These are phyloP conservation scores for Pseudophaeomoniella oleicola DNA, from an alignment of 2,329 filamentous ascomycete species.

Conservation along the genomic window DNA sequence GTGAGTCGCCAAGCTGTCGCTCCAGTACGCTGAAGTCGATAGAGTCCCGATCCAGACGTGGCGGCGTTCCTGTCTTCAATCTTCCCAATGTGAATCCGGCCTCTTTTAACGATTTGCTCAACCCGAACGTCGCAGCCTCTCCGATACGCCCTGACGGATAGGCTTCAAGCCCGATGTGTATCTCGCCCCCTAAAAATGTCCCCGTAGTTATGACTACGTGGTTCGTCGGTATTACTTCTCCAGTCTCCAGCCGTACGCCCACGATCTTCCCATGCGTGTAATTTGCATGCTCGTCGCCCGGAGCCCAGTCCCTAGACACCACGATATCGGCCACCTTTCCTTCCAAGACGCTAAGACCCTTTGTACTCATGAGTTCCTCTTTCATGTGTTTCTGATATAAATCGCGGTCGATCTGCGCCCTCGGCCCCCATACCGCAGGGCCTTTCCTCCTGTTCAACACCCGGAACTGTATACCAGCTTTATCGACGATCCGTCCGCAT, in stretches of 20 bases:
- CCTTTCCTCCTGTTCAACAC: slow-evolving; percentile 81
- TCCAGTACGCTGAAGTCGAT: slow-evolving; percentile 67
- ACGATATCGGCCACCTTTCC: slow-evolving; percentile 91
- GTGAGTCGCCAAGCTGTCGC: slow-evolving; percentile 65
- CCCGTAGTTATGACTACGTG: slow-evolving; percentile 91
- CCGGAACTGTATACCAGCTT: slow-evolving; percentile 86
- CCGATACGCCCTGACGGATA: slow-evolving; percentile 86
- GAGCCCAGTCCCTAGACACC: slow-evolving; percentile 38
- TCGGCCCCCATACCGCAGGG: slow-evolving; percentile 89
- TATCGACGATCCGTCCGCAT: slow-evolving; percentile 77
- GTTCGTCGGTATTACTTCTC: slow-evolving; percentile 64
- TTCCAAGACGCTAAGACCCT: slow-evolving; percentile 65
- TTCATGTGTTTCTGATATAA: slow-evolving; percentile 86
- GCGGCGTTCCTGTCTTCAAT: slow-evolving; percentile 90
- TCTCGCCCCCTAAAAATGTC: slow-evolving; percentile 89
- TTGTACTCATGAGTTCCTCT: slow-evolving; percentile 65
- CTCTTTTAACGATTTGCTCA: slow-evolving; percentile 78
- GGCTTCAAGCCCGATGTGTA: slow-evolving; percentile 77
- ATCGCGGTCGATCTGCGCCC: slow-evolving; percentile 85
- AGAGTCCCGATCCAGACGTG: slow-evolving; percentile 63
- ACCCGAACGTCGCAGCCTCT: slow-evolving; percentile 78
- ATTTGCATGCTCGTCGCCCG: slow-evolving; percentile 22
- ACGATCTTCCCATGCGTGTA: slow-evolving; percentile 57
- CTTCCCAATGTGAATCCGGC: slow-evolving; percentile 82
- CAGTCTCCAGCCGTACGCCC: slow-evolving; percentile 75